These are phyloP conservation scores for Penicillium subrubescens DNA, from an alignment of 495 filamentous ascomycete species.

Conservation along the genomic window DNA sequence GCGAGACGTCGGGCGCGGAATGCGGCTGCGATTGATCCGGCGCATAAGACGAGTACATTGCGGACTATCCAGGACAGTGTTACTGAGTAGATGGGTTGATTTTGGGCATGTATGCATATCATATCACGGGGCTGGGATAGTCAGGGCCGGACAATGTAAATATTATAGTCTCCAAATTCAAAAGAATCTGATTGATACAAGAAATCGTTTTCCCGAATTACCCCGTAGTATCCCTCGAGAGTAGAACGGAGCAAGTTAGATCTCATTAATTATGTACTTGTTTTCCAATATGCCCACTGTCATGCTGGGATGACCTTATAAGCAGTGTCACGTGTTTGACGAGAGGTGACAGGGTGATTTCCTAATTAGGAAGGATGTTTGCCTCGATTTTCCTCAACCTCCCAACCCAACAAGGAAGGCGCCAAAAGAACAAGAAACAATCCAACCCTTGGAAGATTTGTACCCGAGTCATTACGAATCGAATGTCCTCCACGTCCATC, in stretches of 20 bases:
- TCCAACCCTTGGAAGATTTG: not conserved
- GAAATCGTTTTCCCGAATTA: too few relatives aligned
- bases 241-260: too few relatives aligned
- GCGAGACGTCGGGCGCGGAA: conserved; percentile 61
- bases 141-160: not conserved
- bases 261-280: too few relatives aligned
- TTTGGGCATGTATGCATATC: not conserved
- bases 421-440: not conserved
- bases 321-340: too few relatives aligned
- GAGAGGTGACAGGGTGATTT: not conserved
- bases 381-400: not conserved
- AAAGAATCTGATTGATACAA: not conserved
- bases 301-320: too few relatives aligned
- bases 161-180: not conserved
- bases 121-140: not conserved
- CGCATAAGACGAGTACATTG: conserved; percentile 41
- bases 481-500: not conserved
- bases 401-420: not conserved
- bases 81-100: conserved; percentile 39
- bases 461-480: not conserved
- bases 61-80: conserved; percentile 47
- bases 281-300: too few relatives aligned
- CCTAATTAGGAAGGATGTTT: not conserved
- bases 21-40: conserved; percentile 39
- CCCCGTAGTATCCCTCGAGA: too few relatives aligned